These are phyloP conservation scores for Macroventuria anomochaeta DNA, from an alignment of 2,329 filamentous ascomycete species.

Conservation along the genomic window DNA sequence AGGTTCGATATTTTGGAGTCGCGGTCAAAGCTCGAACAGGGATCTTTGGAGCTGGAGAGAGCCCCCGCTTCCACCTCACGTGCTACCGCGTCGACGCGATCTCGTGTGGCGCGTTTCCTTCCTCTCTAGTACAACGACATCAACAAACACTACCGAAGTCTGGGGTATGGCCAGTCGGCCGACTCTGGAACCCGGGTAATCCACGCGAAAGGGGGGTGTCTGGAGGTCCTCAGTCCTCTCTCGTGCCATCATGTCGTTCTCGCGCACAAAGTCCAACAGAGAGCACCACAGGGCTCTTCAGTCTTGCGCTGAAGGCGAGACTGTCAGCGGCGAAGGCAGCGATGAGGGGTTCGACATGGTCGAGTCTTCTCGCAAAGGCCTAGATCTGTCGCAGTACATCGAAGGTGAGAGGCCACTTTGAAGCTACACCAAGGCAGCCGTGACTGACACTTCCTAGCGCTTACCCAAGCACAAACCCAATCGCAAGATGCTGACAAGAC, in stretches of 20 bases:
- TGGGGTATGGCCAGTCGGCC: neutral
- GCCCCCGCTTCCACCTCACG: slow-evolving; percentile 33
- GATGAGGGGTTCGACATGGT: slow-evolving; percentile 54
- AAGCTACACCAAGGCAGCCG: neutral
- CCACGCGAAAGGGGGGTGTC: neutral
- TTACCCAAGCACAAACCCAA: slow-evolving; percentile 38
- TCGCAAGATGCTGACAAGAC: slow-evolving; percentile 22
- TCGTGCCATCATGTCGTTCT: slow-evolving; percentile 25
- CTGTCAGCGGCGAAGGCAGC: slow-evolving; percentile 44
- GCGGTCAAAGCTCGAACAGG: slow-evolving; percentile 24
- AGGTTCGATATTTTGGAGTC: slow-evolving; percentile 17
- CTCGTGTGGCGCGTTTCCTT: neutral
- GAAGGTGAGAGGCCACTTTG: slow-evolving; percentile 25
- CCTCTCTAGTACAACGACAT: neutral
- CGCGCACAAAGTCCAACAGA: slow-evolving; percentile 17
- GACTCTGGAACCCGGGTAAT: neutral
- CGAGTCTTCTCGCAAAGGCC: slow-evolving; percentile 37
- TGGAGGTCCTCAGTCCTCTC: neutral
- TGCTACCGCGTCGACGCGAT: slow-evolving; percentile 36
- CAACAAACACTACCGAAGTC: neutral
- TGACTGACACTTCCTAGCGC: slow-evolving; percentile 25
- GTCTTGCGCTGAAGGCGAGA: slow-evolving; percentile 37
- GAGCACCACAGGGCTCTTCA: slow-evolving; percentile 28
- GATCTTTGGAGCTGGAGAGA: slow-evolving; percentile 8
- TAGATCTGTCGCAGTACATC: slow-evolving; percentile 45